Evolutionary conservation across 257 asterid species (phyloP).

Genomic region (Capsicum baccatum): DNA sequence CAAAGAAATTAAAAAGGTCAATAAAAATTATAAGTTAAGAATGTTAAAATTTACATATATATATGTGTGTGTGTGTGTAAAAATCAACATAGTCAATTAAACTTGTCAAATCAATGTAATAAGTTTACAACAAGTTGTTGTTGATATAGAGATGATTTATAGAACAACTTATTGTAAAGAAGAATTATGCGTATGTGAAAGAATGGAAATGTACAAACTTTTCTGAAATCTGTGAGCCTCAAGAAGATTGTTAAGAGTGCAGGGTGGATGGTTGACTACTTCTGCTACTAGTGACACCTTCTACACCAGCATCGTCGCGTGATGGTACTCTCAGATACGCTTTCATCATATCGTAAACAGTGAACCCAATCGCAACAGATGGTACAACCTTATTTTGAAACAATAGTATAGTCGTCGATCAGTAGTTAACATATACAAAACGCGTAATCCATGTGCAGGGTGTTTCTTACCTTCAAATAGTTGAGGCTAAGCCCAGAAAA

Average conservation of each 20-base stretch:
- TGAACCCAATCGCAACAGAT: constrained; percentile 94
- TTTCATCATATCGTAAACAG: constrained; percentile 82
- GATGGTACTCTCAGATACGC: constrained; percentile 80
- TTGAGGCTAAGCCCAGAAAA: constrained; percentile 97
- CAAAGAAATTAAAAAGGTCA: not conserved
- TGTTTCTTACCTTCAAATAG: constrained; percentile 72
- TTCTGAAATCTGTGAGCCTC: not conserved
- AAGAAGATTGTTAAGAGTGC: constrained; percentile 44
- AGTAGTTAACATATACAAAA: not conserved
- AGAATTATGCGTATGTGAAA: constrained; percentile 15
- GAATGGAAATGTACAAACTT: constrained; percentile 9
- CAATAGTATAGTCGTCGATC: not conserved
- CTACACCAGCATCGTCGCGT: constrained; percentile 59
- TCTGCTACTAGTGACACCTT: constrained; percentile 42
- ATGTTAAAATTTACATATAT: no score
- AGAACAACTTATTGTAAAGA: constrained; percentile 12
- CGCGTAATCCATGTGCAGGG: constrained; percentile 1
- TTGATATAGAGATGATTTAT: not conserved
- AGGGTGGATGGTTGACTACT: constrained; percentile 49
- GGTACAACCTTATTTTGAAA: constrained; percentile 75
- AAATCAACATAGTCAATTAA: no score
- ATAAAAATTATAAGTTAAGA: no score
- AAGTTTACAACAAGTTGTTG: no score
- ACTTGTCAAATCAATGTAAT: no score
- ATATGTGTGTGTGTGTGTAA: no score